These are phyloP conservation scores for Curvularia lunata DNA, from an alignment of 2,329 filamentous ascomycete species.

Conservation along the genomic window DNA sequence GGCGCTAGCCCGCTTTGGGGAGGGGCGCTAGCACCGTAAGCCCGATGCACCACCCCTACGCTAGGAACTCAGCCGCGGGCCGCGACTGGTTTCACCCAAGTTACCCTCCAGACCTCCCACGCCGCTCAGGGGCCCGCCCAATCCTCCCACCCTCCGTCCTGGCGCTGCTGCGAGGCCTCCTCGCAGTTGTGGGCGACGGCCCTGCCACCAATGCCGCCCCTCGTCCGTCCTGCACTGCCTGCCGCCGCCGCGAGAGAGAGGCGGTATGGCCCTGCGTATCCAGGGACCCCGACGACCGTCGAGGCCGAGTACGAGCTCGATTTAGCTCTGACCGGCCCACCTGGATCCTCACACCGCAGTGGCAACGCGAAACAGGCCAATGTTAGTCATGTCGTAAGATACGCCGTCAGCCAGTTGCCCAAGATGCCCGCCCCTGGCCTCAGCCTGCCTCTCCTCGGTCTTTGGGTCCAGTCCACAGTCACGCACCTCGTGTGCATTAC, in stretches of 20 bases:
- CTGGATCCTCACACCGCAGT: slow-evolving; percentile 33
- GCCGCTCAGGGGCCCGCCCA: slow-evolving; percentile 26
- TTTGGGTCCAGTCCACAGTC: slow-evolving; percentile 22
- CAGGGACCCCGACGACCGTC: slow-evolving; percentile 24
- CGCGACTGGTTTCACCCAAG: slow-evolving; percentile 32
- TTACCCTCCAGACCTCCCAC: background rate
- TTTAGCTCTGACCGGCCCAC: slow-evolving; percentile 30
- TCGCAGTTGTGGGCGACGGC: background rate
- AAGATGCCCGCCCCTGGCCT: slow-evolving; percentile 25
- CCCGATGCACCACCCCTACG: slow-evolving; percentile 24
- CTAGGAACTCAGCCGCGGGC: slow-evolving; percentile 34
- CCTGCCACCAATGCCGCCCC: slow-evolving; percentile 4
- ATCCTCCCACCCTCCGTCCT: background rate
- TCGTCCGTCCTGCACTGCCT: background rate
- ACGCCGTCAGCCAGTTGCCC: slow-evolving; percentile 35
- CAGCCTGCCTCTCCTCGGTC: slow-evolving; percentile 14
- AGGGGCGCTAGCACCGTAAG: slow-evolving; percentile 10
- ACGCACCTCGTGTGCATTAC: slow-evolving; percentile 23
- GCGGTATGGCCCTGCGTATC: slow-evolving; percentile 1
- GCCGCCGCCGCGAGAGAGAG: background rate
- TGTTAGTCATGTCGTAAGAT: slow-evolving; percentile 36
- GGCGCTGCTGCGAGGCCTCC: slow-evolving; percentile 8
- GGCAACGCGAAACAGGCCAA: slow-evolving; percentile 38
- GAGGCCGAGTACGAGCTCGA: slow-evolving; percentile 19
- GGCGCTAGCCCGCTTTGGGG: slow-evolving; percentile 21